Evolutionary conservation across 1,284 basidiomycete species (phyloP).

Genomic region (Trichosporon inkin): DNA sequence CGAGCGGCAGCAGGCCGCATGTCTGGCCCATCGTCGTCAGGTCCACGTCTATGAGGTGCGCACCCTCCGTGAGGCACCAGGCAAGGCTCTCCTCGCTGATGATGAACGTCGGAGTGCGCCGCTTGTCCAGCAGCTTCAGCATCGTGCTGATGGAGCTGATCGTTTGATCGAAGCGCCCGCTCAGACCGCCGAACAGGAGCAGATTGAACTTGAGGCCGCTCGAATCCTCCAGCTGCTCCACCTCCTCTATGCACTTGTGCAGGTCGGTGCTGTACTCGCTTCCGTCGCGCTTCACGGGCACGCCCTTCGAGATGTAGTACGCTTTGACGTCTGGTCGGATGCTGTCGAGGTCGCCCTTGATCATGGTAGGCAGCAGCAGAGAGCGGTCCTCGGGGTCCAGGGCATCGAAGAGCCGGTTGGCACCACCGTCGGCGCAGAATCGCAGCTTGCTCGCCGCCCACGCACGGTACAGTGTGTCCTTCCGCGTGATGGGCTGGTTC

Average conservation of each 20-base stretch:
- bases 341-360: conserved; percentile 93
- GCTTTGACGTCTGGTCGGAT: conserved; percentile 66
- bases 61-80: conserved; percentile 81
- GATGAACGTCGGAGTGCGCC: conserved; percentile 63
- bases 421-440: conserved; percentile 87
- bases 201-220: conserved; percentile 58
- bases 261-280: conserved; percentile 87
- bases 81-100: conserved; percentile 82
- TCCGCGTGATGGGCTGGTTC: conserved; percentile 73
- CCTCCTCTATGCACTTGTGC: conserved; percentile 76
- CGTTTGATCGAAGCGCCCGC: conserved; percentile 90
- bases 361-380: conserved; percentile 67
- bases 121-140: conserved; percentile 66
- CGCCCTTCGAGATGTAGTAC: conserved; percentile 68
- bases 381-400: conserved; percentile 48
- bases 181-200: conserved; percentile 79
- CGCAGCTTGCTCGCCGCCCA: conserved; percentile 60
- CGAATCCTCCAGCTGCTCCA: conserved; percentile 58
- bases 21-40: conserved; percentile 73
- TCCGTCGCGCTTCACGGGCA: conserved; percentile 62
- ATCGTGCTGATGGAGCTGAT: conserved; percentile 82
- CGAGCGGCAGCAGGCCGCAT: conserved; percentile 88
- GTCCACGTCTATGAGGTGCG: conserved; percentile 71
- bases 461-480: conserved; percentile 60
- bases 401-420: conserved; percentile 75